phyloP scores from a whole-genome alignment of 345 rosid species.

The Alliaria petiolata region DNA sequence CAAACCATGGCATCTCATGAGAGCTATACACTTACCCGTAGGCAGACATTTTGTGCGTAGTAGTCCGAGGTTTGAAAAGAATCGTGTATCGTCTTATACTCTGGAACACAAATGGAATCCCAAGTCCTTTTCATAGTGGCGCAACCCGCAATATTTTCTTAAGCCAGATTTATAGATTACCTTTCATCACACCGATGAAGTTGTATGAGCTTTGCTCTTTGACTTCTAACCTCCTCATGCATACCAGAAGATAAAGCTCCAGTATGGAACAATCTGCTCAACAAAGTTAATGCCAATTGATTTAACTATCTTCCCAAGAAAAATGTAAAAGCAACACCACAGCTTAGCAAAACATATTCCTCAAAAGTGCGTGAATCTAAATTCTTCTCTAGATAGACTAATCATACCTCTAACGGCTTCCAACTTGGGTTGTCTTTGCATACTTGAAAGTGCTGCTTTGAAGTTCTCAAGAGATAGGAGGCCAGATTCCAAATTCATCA shows the following conservation, averaged over 20 bases:
- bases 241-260: conserved; percentile 83
- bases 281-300: not conserved
- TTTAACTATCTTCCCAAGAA: not conserved
- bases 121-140: not conserved
- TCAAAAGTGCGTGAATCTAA: not conserved
- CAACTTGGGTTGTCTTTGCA: conserved; percentile 72
- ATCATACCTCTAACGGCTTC: conserved; percentile 69
- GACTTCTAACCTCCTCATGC: conserved; percentile 83
- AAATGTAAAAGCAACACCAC: not conserved
- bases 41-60: conserved; percentile 63
- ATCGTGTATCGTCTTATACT: conserved; percentile 75
- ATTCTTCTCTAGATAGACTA: not conserved
- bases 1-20: conserved; percentile 2
- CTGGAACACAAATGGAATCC: conserved; percentile 39
- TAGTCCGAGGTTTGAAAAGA: conserved; percentile 75
- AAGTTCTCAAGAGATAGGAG: conserved; percentile 73
- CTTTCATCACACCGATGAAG: conserved; percentile 84
- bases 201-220: conserved; percentile 85
- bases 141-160: not conserved
- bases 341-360: not conserved
- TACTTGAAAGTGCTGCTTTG: conserved; percentile 60
- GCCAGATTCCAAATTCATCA: conserved; percentile 59
- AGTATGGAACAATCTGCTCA: conserved; percentile 78
- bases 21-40: conserved; percentile 50
- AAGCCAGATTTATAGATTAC: conserved; percentile 31